These are phyloP conservation scores for Sphagnum fallax DNA, from an alignment of 228 moss, liverwort and hornwort species.

Conservation along the genomic window DNA sequence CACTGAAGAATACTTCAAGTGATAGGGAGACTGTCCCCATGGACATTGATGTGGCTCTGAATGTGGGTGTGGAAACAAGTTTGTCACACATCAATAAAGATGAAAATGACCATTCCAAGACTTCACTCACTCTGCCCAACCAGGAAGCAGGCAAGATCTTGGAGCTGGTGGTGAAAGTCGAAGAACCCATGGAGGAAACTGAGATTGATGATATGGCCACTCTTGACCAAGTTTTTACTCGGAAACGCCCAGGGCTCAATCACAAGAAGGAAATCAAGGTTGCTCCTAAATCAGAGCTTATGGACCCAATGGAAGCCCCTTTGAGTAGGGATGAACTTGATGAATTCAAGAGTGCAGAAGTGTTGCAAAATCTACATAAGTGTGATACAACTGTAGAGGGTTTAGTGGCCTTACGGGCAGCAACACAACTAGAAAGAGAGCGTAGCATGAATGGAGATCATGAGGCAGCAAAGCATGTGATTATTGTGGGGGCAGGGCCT, in stretches of 20 bases:
- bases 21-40: slow-evolving; percentile 23
- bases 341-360: slow-evolving; percentile 63
- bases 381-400: slow-evolving; percentile 33
- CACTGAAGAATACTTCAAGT: slow-evolving; percentile 10
- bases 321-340: slow-evolving; percentile 38
- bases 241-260: slow-evolving; percentile 15
- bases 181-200: slow-evolving; percentile 13
- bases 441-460: slow-evolving; percentile 20
- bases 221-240: slow-evolving; percentile 41
- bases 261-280: slow-evolving; percentile 5
- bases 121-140: not conserved
- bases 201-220: slow-evolving; percentile 52
- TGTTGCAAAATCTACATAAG: slow-evolving; percentile 50
- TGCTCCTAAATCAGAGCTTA: not conserved
- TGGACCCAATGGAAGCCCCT: slow-evolving; percentile 6
- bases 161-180: not conserved
- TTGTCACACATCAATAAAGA: slow-evolving; percentile 17
- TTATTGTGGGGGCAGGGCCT: slow-evolving; percentile 66
- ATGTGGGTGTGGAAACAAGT: slow-evolving; percentile 8
- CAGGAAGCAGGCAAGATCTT: not conserved
- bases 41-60: slow-evolving; percentile 30
- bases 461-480: slow-evolving; percentile 33
- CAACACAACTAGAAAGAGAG: slow-evolving; percentile 32
- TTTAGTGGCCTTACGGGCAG: slow-evolving; percentile 35
- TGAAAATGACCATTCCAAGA: slow-evolving; percentile 23